Evolutionary conservation across 495 filamentous ascomycete species (phyloP).

Genomic region (Penicillium argentinense): DNA sequence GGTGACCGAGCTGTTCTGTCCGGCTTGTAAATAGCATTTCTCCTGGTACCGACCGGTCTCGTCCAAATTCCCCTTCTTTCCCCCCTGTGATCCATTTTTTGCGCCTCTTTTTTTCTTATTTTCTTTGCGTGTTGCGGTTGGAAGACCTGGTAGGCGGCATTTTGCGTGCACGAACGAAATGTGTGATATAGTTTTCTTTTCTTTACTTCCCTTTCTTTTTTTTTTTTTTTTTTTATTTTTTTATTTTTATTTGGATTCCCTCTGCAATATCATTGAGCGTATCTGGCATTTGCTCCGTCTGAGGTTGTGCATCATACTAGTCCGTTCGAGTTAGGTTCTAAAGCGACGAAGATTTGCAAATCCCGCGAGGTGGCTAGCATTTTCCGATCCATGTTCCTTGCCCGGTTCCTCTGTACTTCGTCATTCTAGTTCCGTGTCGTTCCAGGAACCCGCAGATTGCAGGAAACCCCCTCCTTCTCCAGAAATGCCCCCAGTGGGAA

Average conservation of each 20-base stretch:
- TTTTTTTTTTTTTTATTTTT: constrained; percentile 1
- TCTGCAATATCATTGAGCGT: constrained; percentile 2
- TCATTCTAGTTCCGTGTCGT: background rate
- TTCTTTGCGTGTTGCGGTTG: constrained; percentile 4
- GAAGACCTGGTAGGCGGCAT: constrained; percentile 1
- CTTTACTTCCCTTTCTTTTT: constrained; percentile 2
- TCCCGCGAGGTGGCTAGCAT: too few species aligned
- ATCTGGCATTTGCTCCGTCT: constrained; percentile 4
- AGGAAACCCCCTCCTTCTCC: background rate
- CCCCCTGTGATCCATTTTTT: too few species aligned
- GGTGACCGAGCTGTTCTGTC: constrained; percentile 38
- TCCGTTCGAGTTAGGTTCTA: background rate
- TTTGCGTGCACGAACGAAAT: background rate
- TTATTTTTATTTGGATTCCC: background rate
- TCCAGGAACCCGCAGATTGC: background rate
- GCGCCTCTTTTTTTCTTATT: constrained; percentile 3
- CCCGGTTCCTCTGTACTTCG: background rate
- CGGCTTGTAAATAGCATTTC: constrained; percentile 36
- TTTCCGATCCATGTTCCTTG: background rate
- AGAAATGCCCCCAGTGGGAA: background rate
- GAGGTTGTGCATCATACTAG: constrained; percentile 2
- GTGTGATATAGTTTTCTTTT: constrained; percentile 10
- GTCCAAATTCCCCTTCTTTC: constrained; percentile 20
- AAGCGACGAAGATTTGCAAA: background rate
- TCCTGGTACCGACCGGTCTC: constrained; percentile 8